Evolutionary conservation across 2,329 filamentous ascomycete genomes (phyloP).

Genomic region (Rutstroemia sp.): DNA sequence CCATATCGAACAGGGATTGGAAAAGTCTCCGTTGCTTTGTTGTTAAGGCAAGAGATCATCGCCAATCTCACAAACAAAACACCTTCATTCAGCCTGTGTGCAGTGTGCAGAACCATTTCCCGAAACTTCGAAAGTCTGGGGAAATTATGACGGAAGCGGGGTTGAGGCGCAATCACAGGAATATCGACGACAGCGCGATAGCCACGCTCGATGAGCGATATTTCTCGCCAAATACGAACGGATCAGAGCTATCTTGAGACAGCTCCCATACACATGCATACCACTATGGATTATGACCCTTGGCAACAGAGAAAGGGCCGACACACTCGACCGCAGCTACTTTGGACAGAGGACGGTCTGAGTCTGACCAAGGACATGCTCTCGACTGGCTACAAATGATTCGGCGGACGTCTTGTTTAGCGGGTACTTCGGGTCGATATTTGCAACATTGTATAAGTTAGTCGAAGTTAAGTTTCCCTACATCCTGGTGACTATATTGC

Average conservation of each 20-base stretch:
- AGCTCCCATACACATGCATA: neutral
- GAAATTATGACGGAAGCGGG: conserved; percentile 5
- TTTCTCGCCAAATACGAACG: neutral
- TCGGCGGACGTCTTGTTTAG: neutral
- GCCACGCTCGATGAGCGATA: neutral
- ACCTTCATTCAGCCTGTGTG: conserved; percentile 1
- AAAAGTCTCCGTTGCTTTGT: neutral
- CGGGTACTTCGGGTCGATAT: neutral
- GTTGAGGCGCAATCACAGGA: neutral
- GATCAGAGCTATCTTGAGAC: neutral
- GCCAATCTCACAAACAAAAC: conserved; percentile 3
- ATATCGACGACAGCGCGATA: conserved; percentile 1
- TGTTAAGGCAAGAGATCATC: neutral
- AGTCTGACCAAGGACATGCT: neutral
- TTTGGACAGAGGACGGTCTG: neutral
- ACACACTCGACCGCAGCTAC: neutral
- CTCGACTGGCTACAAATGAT: too few relatives aligned
- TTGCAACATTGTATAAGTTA: neutral
- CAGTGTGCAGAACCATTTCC: neutral
- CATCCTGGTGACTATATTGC: too few relatives aligned
- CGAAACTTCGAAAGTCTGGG: conserved; percentile 9
- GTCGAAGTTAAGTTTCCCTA: too few relatives aligned
- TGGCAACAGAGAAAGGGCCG: neutral
- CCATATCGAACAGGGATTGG: too few relatives aligned
- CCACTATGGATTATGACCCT: neutral